Evolutionary conservation across 2,329 filamentous ascomycete genomes (phyloP), one percentile per base, ranked within the genome.

Genomic region (Phaeosphaeriaceae sp.): DNA sequence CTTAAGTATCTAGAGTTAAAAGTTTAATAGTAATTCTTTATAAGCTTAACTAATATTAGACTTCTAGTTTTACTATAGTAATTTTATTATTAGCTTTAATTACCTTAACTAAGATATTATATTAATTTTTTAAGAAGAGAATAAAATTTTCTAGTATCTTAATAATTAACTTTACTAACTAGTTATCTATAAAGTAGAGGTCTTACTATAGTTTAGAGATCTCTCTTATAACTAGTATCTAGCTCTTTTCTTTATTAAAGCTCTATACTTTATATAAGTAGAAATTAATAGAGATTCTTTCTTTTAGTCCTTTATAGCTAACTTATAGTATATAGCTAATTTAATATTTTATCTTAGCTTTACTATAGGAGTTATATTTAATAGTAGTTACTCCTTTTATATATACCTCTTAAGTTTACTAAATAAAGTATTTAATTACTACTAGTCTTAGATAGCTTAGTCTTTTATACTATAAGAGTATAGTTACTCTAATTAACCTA

Each of bases 21-120:
- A 5, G 8, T 23, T 23, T 23, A 23, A 23, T 8, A 5, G 8
- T 23, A 23, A 23, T 23, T 5, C 21, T 8, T 23, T 23, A 23
- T 8, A 23, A 23, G 4, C 4, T 23, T 23, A 23, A 8, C 21
- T 23, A 23, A 8, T 23, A 23, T 23, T 23, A 23, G 21, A 48
- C 41, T 39, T 46, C 30, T 45, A 6, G 13, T 36, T 48, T 48
- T 4, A 34, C 17, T 17, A 26, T 42, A 2, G 30, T 32, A n/a
- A 47, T 46, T 8, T 23, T 23, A 23, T 23, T 23, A 23, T 23
- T 8, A 5, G 8, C 21, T 23, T 23, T 23, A 23, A 52, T 52
- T 9, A 52, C 49, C 36, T 48, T 52, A 26, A 52, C 23, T 21
- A 8, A 29, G 16, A 52, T 48, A 17, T 36, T 23, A 33, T 21